phyloP scores from a whole-genome alignment of 805 yeast species.

The Cyberlindnera samutprakarnensis region DNA sequence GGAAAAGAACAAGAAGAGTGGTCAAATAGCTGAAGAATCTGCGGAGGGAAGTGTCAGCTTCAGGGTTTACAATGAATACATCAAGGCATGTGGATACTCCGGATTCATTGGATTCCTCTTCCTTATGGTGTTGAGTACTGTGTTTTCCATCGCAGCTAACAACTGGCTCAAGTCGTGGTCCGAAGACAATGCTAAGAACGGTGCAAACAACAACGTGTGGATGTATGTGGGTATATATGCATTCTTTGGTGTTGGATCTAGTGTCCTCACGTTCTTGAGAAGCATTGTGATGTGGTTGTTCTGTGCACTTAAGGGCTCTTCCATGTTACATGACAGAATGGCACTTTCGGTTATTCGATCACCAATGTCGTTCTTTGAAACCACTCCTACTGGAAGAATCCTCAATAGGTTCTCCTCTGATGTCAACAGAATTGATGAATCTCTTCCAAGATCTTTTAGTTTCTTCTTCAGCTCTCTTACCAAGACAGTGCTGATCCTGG shows the following conservation, averaged over 20 bases:
- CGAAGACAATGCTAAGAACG: slow-evolving; percentile 36
- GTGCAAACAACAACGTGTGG: slow-evolving; percentile 35
- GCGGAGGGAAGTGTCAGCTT: slow-evolving; percentile 53
- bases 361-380: slow-evolving; percentile 63
- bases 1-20: slow-evolving; percentile 29
- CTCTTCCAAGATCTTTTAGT: slow-evolving; percentile 46
- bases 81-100: slow-evolving; percentile 47
- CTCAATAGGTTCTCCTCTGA: slow-evolving; percentile 61
- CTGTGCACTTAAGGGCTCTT: slow-evolving; percentile 51
- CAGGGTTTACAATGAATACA: slow-evolving; percentile 45
- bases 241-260: slow-evolving; percentile 44
- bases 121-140: slow-evolving; percentile 27
- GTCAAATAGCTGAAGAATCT: slow-evolving; percentile 44
- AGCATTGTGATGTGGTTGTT: slow-evolving; percentile 42
- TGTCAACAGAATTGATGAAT: slow-evolving; percentile 47
- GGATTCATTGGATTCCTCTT: slow-evolving; percentile 39
- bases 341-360: slow-evolving; percentile 44
- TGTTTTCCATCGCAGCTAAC: slow-evolving; percentile 36
- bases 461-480: slow-evolving; percentile 38
- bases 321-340: slow-evolving; percentile 48
- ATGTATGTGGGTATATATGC: slow-evolving; percentile 49
- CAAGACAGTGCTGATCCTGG: slow-evolving; percentile 40
- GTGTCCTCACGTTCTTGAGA: slow-evolving; percentile 38
- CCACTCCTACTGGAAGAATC: slow-evolving; percentile 62
- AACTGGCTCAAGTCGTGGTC: slow-evolving; percentile 71